Conservation (phyloP, 2,329 filamentous ascomycete species). For the Torrubiella hemipterigena region DNA sequence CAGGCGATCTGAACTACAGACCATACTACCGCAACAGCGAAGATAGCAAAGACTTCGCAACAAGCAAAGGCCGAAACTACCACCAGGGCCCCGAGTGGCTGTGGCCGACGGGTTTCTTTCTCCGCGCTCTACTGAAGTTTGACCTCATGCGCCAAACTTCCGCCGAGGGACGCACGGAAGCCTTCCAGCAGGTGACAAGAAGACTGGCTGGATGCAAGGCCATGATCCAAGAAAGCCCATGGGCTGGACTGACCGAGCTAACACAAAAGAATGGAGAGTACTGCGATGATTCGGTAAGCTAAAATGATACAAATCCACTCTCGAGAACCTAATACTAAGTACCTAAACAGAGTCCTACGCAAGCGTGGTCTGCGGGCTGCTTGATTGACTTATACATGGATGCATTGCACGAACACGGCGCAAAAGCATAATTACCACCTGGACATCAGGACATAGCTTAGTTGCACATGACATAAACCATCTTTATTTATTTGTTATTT, state of each 20-base stretch:
- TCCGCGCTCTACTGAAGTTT: conserved; percentile 83
- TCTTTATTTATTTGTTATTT: too few relatives aligned
- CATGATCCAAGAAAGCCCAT: conserved; percentile 66
- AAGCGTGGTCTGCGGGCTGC: conserved; percentile 92
- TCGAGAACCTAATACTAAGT: conserved; percentile 7
- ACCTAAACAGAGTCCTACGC: conserved; percentile 63
- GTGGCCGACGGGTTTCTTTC: conserved; percentile 94
- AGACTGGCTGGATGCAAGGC: conserved; percentile 74
- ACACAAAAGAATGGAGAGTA: conserved; percentile 80
- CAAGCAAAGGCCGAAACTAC: conserved; percentile 90
- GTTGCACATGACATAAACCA: too few relatives aligned
- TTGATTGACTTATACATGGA: conserved; percentile 95
- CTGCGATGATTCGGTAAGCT: conserved; percentile 76
- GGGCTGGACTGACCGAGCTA: conserved; percentile 86
- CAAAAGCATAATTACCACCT: conserved; percentile 4
- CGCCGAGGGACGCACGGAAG: conserved; percentile 61
- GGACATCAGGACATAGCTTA: too few relatives aligned
- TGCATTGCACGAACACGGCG: conserved; percentile 47
- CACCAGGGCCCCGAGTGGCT: conserved; percentile 98
- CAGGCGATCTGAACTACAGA: conserved; percentile 81
- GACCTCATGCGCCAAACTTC: conserved; percentile 58
- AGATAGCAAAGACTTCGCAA: conserved; percentile 82
- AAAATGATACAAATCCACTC: not conserved
- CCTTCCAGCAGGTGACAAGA: conserved; percentile 87
- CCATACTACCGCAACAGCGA: conserved; percentile 94